Base-by-base conservation (phyloP, 441 rosid species). In the Francoa sonchifolia region DNA sequence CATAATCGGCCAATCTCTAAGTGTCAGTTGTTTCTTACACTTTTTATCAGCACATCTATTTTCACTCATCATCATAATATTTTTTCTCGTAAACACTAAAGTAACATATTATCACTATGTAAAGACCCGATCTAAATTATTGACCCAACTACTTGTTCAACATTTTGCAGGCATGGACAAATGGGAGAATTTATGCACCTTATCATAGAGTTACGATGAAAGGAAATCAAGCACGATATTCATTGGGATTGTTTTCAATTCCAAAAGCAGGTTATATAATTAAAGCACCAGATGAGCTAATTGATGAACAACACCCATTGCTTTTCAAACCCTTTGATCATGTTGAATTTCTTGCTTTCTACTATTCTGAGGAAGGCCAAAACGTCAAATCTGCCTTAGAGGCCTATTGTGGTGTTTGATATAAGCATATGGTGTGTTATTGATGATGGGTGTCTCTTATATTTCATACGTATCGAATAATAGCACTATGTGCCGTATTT, bases 1-100 rank as follows among this genome's bases (percentile, higher is more conserved):
- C 30, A 69, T 79, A 70, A 66, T 74, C 0, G 96, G 94, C 41
- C 84, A 82, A 10, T 72, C 90, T 43, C 64, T 86, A 25, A 0
- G 54, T 4, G 86, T 82, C 67, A 68, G 74, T 33, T 16, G 7
- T 13, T 9, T 19, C 4, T 5, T 6, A 15, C n/a, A 1, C 10
- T 3, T 19, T n/a, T 8, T 8, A 4, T 8, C 19, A 6, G 2
- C 8, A 14, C 20, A 16, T 36, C 2, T n/a, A n/a, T n/a, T n/a
- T n/a, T n/a, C n/a, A n/a, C n/a, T n/a, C n/a, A n/a, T n/a, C n/a
- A n/a, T n/a, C n/a, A n/a, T n/a, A n/a, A n/a, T n/a, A n/a, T n/a
- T n/a, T n/a, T n/a, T n/a, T n/a, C n/a, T n/a, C n/a, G n/a, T n/a
- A 36, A 1, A 39, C 16, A 6, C 7, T 27, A 27, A 27, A 6